A percentile compares a stretch with the other conserved stretches of the same genome.
phyloP scores from a whole-genome alignment of 1,139 yeast genomes.

The Meyerozyma elateridarum region DNA sequence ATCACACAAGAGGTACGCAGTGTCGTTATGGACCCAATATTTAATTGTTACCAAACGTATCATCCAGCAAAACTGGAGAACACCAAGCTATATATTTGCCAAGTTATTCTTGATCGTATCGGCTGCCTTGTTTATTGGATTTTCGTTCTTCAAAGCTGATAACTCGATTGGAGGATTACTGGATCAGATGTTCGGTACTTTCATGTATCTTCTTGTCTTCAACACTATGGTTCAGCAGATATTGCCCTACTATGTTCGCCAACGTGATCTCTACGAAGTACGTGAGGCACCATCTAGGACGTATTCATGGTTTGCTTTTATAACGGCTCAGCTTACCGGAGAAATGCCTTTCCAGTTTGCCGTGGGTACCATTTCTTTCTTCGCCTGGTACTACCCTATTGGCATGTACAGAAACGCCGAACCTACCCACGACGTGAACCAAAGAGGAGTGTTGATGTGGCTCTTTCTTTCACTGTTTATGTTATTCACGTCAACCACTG shows the following conservation, averaged over 20 bases:
- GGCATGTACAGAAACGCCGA: slow-evolving; percentile 60
- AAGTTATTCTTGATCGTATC: slow-evolving; percentile 15
- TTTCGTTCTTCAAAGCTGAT: slow-evolving; percentile 16
- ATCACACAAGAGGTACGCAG: slow-evolving; percentile 12
- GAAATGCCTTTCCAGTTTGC: slow-evolving; percentile 75
- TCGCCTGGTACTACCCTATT: slow-evolving; percentile 80
- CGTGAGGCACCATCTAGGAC: slow-evolving; percentile 18
- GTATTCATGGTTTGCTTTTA: slow-evolving; percentile 14
- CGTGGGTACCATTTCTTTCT: slow-evolving; percentile 61
- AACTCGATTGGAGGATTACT: slow-evolving; percentile 16
- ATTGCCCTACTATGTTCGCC: slow-evolving; percentile 28
- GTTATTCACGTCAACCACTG: slow-evolving; percentile 59
- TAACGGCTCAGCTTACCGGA: slow-evolving; percentile 60
- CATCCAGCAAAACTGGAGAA: slow-evolving; percentile 16
- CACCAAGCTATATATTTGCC: slow-evolving; percentile 17
- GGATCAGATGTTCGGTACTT: slow-evolving; percentile 38
- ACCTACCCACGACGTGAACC: slow-evolving; percentile 17
- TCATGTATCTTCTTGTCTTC: slow-evolving; percentile 51
- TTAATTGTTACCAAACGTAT: slow-evolving; percentile 14
- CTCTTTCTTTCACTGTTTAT: slow-evolving; percentile 48
- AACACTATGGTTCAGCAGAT: slow-evolving; percentile 52
- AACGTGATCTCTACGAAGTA: slow-evolving; percentile 29
- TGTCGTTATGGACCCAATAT: slow-evolving; percentile 13
- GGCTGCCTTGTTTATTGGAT: slow-evolving; percentile 16
- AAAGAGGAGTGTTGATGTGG: slow-evolving; percentile 43